phyloP scores from a whole-genome alignment of 2,329 filamentous ascomycete species.

The Colletotrichum spaethianum region DNA sequence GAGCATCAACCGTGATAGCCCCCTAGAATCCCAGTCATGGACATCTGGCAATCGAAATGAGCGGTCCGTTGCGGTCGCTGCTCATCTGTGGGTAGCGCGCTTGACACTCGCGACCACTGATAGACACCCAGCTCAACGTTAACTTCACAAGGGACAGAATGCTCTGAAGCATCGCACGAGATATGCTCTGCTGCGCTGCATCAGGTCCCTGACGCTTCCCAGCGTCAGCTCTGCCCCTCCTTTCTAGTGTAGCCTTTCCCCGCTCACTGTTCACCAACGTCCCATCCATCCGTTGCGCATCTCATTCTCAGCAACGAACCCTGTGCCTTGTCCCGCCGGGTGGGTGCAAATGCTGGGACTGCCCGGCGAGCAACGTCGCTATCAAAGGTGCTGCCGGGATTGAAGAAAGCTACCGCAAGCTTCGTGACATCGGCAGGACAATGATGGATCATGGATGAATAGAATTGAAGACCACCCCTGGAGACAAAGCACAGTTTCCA shows the following conservation, averaged over 20 bases:
- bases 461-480: neutral
- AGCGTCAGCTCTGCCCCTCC: neutral
- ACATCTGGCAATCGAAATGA: slow-evolving; percentile 28
- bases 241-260: neutral
- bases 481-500: slow-evolving; percentile 19
- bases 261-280: slow-evolving; percentile 6
- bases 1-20: slow-evolving; percentile 19
- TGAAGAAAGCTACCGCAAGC: neutral
- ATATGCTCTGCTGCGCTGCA: neutral
- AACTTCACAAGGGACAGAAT: neutral
- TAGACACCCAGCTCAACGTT: neutral
- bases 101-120: neutral
- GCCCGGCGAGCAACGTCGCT: neutral
- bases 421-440: neutral
- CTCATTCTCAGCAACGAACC: slow-evolving; percentile 1
- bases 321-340: neutral
- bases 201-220: slow-evolving; percentile 23
- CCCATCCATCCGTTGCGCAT: neutral
- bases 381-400: neutral
- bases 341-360: neutral
- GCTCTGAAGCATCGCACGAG: neutral
- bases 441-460: slow-evolving; percentile 7
- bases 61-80: neutral
- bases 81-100: neutral
- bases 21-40: slow-evolving; percentile 13